These are phyloP conservation scores for Solanum clarkiae DNA, from an alignment of 257 asterid species.

Conservation along the genomic window DNA sequence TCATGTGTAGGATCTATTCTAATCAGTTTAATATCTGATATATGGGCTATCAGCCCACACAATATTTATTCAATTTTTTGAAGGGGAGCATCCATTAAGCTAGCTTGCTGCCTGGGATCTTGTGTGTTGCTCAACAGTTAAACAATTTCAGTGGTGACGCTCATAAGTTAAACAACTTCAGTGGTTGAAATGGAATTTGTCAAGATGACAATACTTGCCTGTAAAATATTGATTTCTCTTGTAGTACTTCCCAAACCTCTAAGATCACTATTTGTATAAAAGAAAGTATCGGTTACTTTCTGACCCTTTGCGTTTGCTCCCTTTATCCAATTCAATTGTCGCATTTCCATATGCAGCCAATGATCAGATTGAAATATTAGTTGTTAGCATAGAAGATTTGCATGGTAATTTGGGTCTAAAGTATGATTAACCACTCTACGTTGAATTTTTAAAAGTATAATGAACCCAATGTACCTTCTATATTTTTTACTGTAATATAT, in stretches of 20 bases:
- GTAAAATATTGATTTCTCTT: neutral
- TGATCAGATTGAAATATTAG: neutral
- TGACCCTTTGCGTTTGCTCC: neutral
- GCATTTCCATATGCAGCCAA: neutral
- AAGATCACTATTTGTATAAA: neutral
- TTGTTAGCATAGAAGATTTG: neutral
- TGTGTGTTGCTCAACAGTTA: neutral
- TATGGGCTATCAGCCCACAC: neutral
- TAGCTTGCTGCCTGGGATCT: neutral
- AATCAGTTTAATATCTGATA: neutral
- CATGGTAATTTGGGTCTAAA: neutral
- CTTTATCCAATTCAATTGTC: neutral
- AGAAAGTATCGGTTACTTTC: neutral
- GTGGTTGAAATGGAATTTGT: neutral
- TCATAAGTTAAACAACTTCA: neutral
- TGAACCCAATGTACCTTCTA: neutral
- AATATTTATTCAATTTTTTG: neutral
- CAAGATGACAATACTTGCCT: neutral
- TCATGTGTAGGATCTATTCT: neutral
- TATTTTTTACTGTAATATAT: neutral
- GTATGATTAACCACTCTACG: neutral
- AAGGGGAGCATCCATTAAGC: neutral
- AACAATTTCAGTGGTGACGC: neutral
- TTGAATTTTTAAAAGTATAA: neutral
- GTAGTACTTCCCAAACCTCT: neutral